Conservation (phyloP, 495 filamentous ascomycete species). For the Niebla homalea region DNA sequence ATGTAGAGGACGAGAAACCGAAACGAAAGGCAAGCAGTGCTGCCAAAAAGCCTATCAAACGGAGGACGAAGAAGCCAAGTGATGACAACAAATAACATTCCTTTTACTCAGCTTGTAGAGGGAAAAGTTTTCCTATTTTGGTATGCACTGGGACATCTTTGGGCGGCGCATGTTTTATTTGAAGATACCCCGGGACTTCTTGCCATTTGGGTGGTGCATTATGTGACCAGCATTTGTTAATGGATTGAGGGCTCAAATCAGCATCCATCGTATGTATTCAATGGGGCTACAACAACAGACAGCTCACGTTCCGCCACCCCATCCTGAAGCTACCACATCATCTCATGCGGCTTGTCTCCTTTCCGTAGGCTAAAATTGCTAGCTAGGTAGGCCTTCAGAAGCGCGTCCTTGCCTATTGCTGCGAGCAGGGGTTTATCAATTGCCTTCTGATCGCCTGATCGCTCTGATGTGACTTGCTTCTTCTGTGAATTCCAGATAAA, state of each 20-base stretch:
- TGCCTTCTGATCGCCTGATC: constrained; percentile 92
- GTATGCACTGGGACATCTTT: too few relatives aligned
- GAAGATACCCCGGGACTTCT: constrained; percentile 5
- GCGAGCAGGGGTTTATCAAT: constrained; percentile 86
- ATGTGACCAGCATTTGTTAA: background rate
- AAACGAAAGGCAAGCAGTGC: constrained; percentile 1
- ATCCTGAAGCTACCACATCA: constrained; percentile 59
- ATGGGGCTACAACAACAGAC: background rate
- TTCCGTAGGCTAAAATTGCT: constrained; percentile 91
- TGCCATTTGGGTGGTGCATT: background rate
- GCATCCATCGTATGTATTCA: background rate
- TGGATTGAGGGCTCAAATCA: background rate
- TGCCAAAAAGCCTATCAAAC: constrained; percentile 1
- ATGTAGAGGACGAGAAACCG: constrained; percentile 10
- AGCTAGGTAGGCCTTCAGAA: constrained; percentile 78
- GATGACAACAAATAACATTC: constrained; percentile 12
- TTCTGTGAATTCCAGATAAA: constrained; percentile 44
- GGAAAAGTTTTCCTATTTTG: constrained; percentile 2
- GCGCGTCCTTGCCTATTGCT: constrained; percentile 88
- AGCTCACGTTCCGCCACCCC: background rate
- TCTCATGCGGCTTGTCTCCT: constrained; percentile 97
- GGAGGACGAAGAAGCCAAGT: constrained; percentile 18
- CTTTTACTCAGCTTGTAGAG: background rate
- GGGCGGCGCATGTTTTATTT: background rate
- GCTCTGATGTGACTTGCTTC: constrained; percentile 80